Conservation (phyloP, 2,329 filamentous ascomycete species). For the Epichloe elymi region DNA sequence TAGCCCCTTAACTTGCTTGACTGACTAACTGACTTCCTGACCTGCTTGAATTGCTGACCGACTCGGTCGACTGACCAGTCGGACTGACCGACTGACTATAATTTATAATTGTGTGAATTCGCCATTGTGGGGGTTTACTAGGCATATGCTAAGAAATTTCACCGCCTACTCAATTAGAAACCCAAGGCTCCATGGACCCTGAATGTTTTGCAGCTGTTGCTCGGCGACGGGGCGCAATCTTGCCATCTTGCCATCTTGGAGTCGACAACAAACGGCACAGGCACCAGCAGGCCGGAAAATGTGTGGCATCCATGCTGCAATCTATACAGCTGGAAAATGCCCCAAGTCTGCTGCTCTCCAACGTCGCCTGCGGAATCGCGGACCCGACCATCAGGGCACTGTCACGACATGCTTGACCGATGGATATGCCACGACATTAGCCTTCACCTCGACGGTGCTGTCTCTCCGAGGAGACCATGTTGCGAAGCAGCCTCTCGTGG, state of each 20-base stretch:
- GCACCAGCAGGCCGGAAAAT: conserved; percentile 21
- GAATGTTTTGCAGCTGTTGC: neutral
- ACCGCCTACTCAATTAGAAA: too few species aligned
- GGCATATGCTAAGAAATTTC: too few species aligned
- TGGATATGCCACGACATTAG: conserved; percentile 30
- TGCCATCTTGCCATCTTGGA: too few species aligned
- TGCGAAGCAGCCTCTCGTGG: conserved; percentile 59
- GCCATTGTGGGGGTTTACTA: too few species aligned
- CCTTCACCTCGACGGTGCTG: conserved; percentile 76
- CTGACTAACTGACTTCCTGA: too few species aligned
- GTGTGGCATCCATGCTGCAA: conserved; percentile 47
- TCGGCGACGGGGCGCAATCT: neutral
- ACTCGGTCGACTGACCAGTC: too few species aligned
- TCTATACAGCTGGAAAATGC: conserved; percentile 24
- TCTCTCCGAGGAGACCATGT: conserved; percentile 67
- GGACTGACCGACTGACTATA: too few species aligned
- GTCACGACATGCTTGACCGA: conserved; percentile 18
- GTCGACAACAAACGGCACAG: too few species aligned
- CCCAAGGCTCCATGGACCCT: neutral
- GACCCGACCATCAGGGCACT: conserved; percentile 44
- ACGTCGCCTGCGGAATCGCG: conserved; percentile 38
- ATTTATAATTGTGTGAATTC: too few species aligned
- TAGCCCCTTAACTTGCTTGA: too few species aligned
- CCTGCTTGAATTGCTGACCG: too few species aligned
- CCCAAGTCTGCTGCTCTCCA: conserved; percentile 24